Percentiles rank a stretch among this genome's conserved stretches.
phyloP scores from a whole-genome alignment of 2,329 filamentous ascomycete species.

The Fusarium algeriense region DNA sequence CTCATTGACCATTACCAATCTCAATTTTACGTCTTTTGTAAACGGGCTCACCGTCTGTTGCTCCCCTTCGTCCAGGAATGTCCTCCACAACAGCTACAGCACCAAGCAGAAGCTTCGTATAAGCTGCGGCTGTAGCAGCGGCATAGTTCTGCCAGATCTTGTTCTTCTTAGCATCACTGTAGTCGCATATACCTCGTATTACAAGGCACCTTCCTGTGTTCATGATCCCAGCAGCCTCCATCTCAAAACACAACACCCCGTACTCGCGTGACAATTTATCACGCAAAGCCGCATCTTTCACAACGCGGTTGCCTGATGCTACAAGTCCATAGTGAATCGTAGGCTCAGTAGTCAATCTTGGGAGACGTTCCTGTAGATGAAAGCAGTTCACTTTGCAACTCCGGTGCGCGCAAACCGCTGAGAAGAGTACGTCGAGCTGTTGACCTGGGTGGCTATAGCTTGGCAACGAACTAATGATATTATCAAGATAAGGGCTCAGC shows the following conservation, averaged over 20 bases:
- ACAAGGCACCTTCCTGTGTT: neutral
- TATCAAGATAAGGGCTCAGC: no score
- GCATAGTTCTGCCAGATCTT: neutral
- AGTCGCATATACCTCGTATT: neutral
- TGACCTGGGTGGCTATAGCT: no score
- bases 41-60: no score
- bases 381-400: no score
- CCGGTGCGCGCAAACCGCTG: no score
- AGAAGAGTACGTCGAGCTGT: no score
- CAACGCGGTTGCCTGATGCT: neutral
- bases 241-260: neutral
- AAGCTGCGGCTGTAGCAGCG: neutral
- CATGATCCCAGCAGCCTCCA: neutral
- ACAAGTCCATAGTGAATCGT: neutral
- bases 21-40: no score
- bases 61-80: no score
- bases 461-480: no score
- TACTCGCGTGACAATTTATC: neutral
- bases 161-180: neutral
- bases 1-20: no score
- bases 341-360: neutral
- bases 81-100: no score
- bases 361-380: neutral
- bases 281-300: neutral
- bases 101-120: neutral